Evolutionary conservation across 768 basidiomycete species (phyloP).

Genomic region (Pulveroboletus sp.): DNA sequence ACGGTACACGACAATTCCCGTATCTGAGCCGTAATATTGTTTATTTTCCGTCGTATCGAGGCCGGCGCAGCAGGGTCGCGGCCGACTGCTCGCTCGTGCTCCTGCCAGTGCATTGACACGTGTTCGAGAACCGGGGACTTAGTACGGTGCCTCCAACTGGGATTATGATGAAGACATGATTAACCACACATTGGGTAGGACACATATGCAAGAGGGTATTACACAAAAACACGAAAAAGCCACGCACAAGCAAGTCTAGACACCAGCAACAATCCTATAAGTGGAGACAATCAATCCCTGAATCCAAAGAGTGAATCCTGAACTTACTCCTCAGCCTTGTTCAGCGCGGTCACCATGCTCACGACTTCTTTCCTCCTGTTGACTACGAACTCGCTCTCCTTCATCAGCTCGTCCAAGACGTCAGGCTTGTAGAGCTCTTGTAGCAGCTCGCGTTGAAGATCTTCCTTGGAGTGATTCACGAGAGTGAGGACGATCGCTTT

Average conservation of each 20-base stretch:
- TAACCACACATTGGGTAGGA: slow-evolving; percentile 17
- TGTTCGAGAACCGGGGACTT: too few species aligned
- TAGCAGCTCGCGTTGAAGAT: slow-evolving; percentile 88
- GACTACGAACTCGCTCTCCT: slow-evolving; percentile 90
- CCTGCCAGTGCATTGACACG: too few species aligned
- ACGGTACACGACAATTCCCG: not conserved
- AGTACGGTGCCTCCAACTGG: not conserved
- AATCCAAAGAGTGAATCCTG: not conserved
- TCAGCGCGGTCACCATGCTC: slow-evolving; percentile 89
- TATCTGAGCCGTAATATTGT: too few species aligned
- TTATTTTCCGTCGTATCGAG: too few species aligned
- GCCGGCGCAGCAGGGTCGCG: too few species aligned
- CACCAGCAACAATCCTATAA: slow-evolving; percentile 61
- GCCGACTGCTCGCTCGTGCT: too few species aligned
- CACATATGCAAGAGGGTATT: slow-evolving; percentile 31
- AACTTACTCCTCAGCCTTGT: slow-evolving; percentile 98
- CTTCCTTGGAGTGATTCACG: slow-evolving; percentile 91
- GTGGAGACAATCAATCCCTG: slow-evolving; percentile 10
- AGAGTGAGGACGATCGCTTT: slow-evolving; percentile 92
- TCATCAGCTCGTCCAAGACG: slow-evolving; percentile 90
- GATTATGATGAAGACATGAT: slow-evolving; percentile 6
- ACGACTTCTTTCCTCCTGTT: slow-evolving; percentile 91
- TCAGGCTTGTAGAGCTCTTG: slow-evolving; percentile 98
- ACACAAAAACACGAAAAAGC: slow-evolving; percentile 15
- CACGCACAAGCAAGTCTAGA: slow-evolving; percentile 33